Evolutionary conservation across 805 yeast species (phyloP), one percentile per base, ranked within the genome.

Genomic region (Ascoidea asiatica): DNA sequence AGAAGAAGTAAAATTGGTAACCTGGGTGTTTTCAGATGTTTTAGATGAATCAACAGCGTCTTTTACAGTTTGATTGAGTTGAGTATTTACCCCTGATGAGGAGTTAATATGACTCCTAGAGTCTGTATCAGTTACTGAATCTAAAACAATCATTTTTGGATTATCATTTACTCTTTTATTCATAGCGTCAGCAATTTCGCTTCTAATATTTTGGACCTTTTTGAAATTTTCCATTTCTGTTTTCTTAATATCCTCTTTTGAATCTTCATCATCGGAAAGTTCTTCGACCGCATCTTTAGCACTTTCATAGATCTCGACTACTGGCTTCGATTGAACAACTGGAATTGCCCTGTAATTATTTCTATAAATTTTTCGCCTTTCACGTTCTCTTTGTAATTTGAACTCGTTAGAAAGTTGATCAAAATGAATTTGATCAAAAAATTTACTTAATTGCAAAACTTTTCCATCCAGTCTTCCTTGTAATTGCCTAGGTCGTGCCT

Each of bases 291-390:
- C 96, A 62, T 89, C 97, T 48, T 81, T 79, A 11, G 85, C 92
- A 55, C 85, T 81, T 52, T 86, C 79, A 57, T 83, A 92, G 21
- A 92, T 82, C 53, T 89, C 96, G 19, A 89, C 97, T 45, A 86
- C 81, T 0, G 98, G 97, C 47, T 75, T 79, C 1, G 92, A 78
- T 1, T 79, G 73, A 20, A 78, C 76, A 43, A 86, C 74, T 5
- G 92, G 88, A 13, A 69, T 65, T 0, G 90, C 86, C 48, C 79
- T 69, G 56, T 77, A 76, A 52, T 80, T 73, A 52, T 77, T 70
- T 50, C 64, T 68, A 39, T 75, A 69, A 39, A 85, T 56, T 48
- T 81, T 78, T 46, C 72, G 65, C 47, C 87, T 72, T 56, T 90
- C 95, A 40, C 69, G 63, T 50, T 86, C 95, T 55, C 97, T 75